Conservation (phyloP, 352 stramenopile genomes). For the Globisporangium emineosum region DNA sequence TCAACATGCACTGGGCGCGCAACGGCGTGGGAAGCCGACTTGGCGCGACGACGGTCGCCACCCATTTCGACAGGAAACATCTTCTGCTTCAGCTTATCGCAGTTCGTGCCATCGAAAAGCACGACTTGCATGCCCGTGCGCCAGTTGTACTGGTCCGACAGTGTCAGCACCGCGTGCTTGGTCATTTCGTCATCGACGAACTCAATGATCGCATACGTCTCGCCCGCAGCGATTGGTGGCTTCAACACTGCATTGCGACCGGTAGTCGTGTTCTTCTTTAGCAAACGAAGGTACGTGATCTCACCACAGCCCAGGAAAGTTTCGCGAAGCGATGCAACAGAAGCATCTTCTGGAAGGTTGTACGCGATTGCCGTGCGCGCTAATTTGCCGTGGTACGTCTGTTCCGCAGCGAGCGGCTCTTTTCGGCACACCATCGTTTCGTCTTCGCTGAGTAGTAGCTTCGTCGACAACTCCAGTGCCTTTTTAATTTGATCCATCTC, state of each 20-base stretch:
- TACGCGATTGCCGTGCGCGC: conserved; percentile 85
- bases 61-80: conserved; percentile 84
- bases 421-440: conserved; percentile 85
- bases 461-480: conserved; percentile 79
- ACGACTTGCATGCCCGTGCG: conserved; percentile 85
- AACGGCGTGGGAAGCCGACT: conserved; percentile 67
- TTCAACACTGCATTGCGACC: conserved; percentile 86
- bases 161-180: conserved; percentile 84
- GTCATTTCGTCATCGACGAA: conserved; percentile 88
- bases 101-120: conserved; percentile 87
- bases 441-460: conserved; percentile 80
- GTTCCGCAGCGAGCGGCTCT: conserved; percentile 68
- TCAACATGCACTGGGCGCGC: conserved; percentile 78
- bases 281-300: conserved; percentile 81
- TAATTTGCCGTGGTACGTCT: conserved; percentile 86
- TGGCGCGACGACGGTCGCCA: conserved; percentile 69
- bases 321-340: conserved; percentile 79
- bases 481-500: conserved; percentile 83
- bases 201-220: conserved; percentile 89
- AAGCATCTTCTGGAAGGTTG: conserved; percentile 83
- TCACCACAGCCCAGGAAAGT: conserved; percentile 82
- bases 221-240: conserved; percentile 78
- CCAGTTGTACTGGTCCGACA: conserved; percentile 88
- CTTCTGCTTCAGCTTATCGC: conserved; percentile 87
- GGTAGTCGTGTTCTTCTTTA: conserved; percentile 89